These are phyloP conservation scores for Stagonosporopsis tanaceti DNA, from an alignment of 2,329 filamentous ascomycete genomes.

Conservation along the genomic window DNA sequence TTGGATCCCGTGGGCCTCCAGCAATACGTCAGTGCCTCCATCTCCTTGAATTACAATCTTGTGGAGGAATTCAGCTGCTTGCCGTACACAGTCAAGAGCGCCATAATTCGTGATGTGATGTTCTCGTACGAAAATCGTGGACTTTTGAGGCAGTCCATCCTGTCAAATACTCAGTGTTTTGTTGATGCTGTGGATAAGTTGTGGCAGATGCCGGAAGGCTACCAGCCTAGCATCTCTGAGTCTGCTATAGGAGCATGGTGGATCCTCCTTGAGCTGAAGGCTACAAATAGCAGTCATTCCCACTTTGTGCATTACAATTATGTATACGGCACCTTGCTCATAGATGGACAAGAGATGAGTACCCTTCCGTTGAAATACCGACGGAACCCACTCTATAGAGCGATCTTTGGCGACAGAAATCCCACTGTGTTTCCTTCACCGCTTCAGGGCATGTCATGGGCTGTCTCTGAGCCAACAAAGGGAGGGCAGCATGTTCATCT, in stretches of 20 bases:
- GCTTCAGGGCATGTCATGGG: constrained; percentile 61
- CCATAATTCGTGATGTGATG: constrained; percentile 59
- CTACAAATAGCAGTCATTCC: constrained; percentile 10
- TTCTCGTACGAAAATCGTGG: constrained; percentile 50
- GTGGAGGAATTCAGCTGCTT: constrained; percentile 49
- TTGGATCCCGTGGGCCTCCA: constrained; percentile 19
- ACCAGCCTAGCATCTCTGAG: constrained; percentile 15
- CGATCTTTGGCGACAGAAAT: constrained; percentile 63
- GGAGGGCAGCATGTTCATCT: constrained; percentile 61
- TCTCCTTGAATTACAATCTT: constrained; percentile 59
- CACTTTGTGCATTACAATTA: constrained; percentile 56
- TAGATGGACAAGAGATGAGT: constrained; percentile 59
- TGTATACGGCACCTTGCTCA: constrained; percentile 57
- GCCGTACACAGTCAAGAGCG: constrained; percentile 44
- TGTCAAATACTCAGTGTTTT: constrained; percentile 37
- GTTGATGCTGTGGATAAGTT: constrained; percentile 48
- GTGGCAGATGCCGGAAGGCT: constrained; percentile 53
- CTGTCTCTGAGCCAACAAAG: constrained; percentile 44
- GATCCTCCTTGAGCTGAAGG: constrained; percentile 41
- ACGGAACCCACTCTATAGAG: constrained; percentile 52
- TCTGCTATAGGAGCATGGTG: constrained; percentile 37
- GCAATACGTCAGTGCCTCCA: constrained; percentile 51
- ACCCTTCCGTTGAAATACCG: constrained; percentile 63
- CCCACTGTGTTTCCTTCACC: constrained; percentile 63
- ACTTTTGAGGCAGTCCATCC: constrained; percentile 49